phyloP scores from a whole-genome alignment of 192 early-diverging fungal species.

The Backusella parvicylindrica region DNA sequence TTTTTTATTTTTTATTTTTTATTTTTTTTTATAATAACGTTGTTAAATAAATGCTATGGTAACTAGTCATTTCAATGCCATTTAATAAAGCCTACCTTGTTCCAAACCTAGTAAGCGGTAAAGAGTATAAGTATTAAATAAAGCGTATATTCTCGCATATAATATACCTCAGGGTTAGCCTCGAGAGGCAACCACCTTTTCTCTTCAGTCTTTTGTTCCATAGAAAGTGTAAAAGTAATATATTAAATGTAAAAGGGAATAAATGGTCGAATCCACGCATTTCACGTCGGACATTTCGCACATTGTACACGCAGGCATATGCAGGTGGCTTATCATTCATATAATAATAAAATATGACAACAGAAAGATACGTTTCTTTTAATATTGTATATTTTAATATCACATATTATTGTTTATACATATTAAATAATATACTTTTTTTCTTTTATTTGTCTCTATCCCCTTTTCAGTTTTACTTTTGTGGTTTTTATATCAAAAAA shows the following conservation, averaged over 20 bases:
- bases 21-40: not conserved
- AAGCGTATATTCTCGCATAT: not conserved
- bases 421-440: not conserved
- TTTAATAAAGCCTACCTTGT: conserved; percentile 42
- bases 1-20: no score
- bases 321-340: not conserved
- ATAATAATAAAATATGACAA: not conserved
- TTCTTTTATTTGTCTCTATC: not conserved
- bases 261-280: not conserved
- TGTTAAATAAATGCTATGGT: not conserved
- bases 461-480: not conserved
- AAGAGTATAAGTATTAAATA: not conserved
- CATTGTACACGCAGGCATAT: not conserved
- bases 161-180: conserved; percentile 76
- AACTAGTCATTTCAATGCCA: not conserved
- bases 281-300: not conserved
- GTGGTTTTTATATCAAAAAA: not conserved
- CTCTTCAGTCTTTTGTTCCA: conserved; percentile 21
- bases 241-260: not conserved
- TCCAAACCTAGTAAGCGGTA: conserved; percentile 52
- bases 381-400: not conserved
- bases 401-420: not conserved
- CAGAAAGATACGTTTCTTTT: not conserved
- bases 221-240: not conserved
- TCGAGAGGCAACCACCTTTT: conserved; percentile 83